Conservation (phyloP, 2,329 filamentous ascomycete genomes). For the Colletotrichum lini region DNA sequence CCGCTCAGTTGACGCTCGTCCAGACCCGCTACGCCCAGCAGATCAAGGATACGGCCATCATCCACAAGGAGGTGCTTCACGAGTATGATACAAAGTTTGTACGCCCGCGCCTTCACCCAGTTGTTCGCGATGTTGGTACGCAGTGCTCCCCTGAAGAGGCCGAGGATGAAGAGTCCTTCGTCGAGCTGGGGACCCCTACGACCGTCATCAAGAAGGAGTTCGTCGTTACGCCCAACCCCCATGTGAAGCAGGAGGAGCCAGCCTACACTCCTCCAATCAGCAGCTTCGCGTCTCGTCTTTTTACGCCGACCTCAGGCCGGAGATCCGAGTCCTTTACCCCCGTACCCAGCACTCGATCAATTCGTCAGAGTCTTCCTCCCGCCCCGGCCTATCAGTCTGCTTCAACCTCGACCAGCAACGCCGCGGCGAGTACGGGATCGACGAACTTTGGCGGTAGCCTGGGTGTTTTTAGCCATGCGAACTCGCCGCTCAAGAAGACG, state of each 20-base stretch:
- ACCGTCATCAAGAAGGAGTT: conserved; percentile 82
- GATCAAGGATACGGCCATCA: conserved; percentile 84
- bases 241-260: conserved; percentile 76
- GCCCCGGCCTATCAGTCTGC: conserved; percentile 46
- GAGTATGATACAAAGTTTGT: conserved; percentile 98
- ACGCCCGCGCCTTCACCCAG: conserved; percentile 86
- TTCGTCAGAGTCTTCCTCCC: conserved; percentile 54
- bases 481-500: conserved; percentile 87
- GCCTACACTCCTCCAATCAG: conserved; percentile 31
- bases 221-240: conserved; percentile 84
- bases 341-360: conserved; percentile 47
- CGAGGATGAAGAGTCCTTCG: conserved; percentile 58
- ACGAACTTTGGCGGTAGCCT: conserved; percentile 77
- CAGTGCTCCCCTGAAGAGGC: conserved; percentile 74
- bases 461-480: conserved; percentile 84
- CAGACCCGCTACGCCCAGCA: conserved; percentile 85
- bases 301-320: conserved; percentile 43
- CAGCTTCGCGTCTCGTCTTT: conserved; percentile 38
- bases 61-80: conserved; percentile 92
- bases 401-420: conserved; percentile 46
- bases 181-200: conserved; percentile 67
- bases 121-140: conserved; percentile 83
- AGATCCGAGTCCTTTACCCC: conserved; percentile 55
- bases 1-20: conserved; percentile 81
- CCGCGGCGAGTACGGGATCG: conserved; percentile 44